Percentiles rank a stretch among this genome's conserved stretches.
Conservation (phyloP, 306 rosid genomes). For the Dalbergia cochinchinensis region DNA sequence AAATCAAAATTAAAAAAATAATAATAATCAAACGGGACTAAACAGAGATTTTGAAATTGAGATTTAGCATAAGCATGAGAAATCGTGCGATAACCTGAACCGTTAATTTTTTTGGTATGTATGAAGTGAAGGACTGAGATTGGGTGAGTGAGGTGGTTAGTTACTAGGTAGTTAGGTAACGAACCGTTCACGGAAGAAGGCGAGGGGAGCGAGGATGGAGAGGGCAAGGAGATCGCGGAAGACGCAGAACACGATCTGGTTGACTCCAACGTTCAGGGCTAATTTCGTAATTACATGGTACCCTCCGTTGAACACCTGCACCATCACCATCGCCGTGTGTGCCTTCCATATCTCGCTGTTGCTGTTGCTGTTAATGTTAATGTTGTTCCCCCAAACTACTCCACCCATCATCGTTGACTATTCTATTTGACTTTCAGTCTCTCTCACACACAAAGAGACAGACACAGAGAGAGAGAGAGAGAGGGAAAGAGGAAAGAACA, state of each 20-base stretch:
- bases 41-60: too few relatives aligned
- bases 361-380: neutral
- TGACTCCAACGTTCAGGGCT: slow-evolving; percentile 88
- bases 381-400: neutral
- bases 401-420: neutral
- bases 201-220: slow-evolving; percentile 81
- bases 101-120: too few relatives aligned
- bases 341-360: slow-evolving; percentile 67
- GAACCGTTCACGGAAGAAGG: slow-evolving; percentile 82
- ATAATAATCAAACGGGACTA: neutral
- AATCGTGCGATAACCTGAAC: too few relatives aligned
- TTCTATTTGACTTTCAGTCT: too few relatives aligned
- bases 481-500: too few relatives aligned
- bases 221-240: slow-evolving; percentile 85
- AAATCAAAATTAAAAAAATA: neutral
- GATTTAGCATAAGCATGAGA: too few relatives aligned
- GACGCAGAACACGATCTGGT: slow-evolving; percentile 89
- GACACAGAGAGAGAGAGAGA: too few relatives aligned
- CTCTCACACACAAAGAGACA: too few relatives aligned
- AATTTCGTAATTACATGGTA: slow-evolving; percentile 91
- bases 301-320: slow-evolving; percentile 85
- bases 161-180: neutral
- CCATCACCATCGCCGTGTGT: slow-evolving; percentile 74
- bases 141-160: too few relatives aligned
- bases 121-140: too few relatives aligned